Evolutionary conservation across 805 yeast species (phyloP).

Genomic region (Clavispora asparagi): DNA sequence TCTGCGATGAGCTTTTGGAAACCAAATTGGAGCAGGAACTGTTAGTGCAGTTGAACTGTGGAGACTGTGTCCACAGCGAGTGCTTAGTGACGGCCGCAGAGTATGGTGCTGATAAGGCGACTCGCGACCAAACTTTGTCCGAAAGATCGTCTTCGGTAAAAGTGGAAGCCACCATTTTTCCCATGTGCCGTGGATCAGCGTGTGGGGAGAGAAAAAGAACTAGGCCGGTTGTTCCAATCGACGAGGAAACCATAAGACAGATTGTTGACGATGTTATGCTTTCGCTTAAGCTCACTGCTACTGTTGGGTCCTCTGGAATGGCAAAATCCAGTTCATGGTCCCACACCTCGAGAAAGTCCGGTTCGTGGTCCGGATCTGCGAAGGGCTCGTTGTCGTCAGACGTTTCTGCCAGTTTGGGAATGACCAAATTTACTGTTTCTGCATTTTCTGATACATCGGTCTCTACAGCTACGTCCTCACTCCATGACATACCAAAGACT

Average conservation of each 20-base stretch:
- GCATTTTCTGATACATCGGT: background rate
- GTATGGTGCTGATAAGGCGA: background rate
- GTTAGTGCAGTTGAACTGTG: slow-evolving; percentile 47
- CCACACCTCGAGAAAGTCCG: background rate
- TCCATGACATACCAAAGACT: background rate
- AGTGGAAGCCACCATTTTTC: slow-evolving; percentile 4
- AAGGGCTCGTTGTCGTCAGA: background rate
- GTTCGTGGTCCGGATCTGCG: background rate
- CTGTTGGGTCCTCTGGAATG: background rate
- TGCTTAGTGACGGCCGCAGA: slow-evolving; percentile 34
- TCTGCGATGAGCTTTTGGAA: slow-evolving; percentile 50
- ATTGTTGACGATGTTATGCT: slow-evolving; percentile 10
- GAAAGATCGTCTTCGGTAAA: background rate
- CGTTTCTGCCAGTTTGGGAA: background rate
- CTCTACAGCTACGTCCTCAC: background rate
- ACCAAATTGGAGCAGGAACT: slow-evolving; percentile 41
- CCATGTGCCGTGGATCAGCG: slow-evolving; percentile 8
- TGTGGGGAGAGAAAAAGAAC: slow-evolving; percentile 2
- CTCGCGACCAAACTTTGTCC: background rate
- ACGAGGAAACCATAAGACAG: slow-evolving; percentile 3
- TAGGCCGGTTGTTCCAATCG: slow-evolving; percentile 6
- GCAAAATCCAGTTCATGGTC: background rate
- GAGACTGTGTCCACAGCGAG: slow-evolving; percentile 54
- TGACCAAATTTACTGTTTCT: background rate
- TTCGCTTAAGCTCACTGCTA: slow-evolving; percentile 6